Base-by-base conservation (phyloP, 495 filamentous ascomycete genomes). In the Daldinia vernicosa region DNA sequence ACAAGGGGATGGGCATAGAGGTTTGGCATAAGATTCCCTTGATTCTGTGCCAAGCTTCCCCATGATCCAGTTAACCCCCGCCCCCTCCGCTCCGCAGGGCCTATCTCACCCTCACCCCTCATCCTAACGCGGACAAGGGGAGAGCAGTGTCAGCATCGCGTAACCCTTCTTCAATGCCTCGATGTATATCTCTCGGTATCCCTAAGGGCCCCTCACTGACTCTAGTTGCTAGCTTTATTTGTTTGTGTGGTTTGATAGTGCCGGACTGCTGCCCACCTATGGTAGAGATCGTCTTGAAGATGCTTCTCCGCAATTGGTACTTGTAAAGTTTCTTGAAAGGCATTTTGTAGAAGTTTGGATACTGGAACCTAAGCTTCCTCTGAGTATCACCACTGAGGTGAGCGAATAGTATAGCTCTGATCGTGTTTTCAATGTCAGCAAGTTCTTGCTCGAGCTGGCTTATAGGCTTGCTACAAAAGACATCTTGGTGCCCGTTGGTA, bases 1-100 rank as follows among this genome's bases (percentile, higher is more conserved):
- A 69, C 66, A 63, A 62, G 66, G 55, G 55, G 43, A 28, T 26
- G 60, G 57, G 37, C 28, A 37, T 14, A 27, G 33, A 53, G 54
- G 63, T 39, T 63, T 66, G 43, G 59, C 52, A 62, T 40, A 22
- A 61, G 30, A 40, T 35, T 53, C 52, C 52, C 47, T 59, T 50
- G 35, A 47, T 59, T 47, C 17, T 70, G 58, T 69, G 70, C 70
- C 66, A 63, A 74, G 62, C 45, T 61, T 63, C 67, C 45, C 58
- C 54, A 17, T 39, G 39, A 56, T 66, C 62, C 67, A 63, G 64
- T 71, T 45, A 56, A 17, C 28, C 57, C 63, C 45, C 50, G n/a
- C n/a, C 54, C 27, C 57, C 17, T 65, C 2, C 28, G 54, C 67
- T 32, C 63, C 52, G 55, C 63, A 66, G 50, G 55, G 53, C 55